phyloP scores from a whole-genome alignment of 73 alveolate species.

The Stentor coeruleus region DNA sequence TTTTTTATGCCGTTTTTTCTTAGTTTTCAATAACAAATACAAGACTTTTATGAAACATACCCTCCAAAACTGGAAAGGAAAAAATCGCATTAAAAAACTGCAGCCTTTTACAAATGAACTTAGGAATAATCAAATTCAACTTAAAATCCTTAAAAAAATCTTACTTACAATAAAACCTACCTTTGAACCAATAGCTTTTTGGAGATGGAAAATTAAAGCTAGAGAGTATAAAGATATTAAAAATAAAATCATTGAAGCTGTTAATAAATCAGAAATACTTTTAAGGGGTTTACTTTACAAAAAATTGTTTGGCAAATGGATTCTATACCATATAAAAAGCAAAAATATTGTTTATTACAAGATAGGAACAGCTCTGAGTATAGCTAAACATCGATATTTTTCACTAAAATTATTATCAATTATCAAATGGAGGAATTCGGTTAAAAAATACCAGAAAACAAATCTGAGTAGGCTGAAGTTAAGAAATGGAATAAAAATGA shows the following conservation, averaged over 20 bases:
- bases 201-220: not conserved
- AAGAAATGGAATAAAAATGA: no score
- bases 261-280: not conserved
- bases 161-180: not conserved
- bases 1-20: no score
- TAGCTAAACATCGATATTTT: not conserved
- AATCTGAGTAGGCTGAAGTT: no score
- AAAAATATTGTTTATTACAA: not conserved
- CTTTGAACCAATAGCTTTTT: not conserved
- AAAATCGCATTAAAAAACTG: no score
- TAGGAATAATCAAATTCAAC: no score
- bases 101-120: not conserved
- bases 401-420: no score
- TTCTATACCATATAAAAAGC: no score
- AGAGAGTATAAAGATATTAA: not conserved
- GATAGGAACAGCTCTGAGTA: not conserved
- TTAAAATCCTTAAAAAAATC: no score
- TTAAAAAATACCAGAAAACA: no score
- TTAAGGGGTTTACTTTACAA: no score
- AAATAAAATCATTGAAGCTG: not conserved
- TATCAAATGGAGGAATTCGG: no score
- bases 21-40: not conserved
- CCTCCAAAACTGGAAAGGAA: no score
- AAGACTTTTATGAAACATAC: not conserved
- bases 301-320: not conserved